Conservation (phyloP, 2,329 filamentous ascomycete species). For the Biscogniauxia sp. region DNA sequence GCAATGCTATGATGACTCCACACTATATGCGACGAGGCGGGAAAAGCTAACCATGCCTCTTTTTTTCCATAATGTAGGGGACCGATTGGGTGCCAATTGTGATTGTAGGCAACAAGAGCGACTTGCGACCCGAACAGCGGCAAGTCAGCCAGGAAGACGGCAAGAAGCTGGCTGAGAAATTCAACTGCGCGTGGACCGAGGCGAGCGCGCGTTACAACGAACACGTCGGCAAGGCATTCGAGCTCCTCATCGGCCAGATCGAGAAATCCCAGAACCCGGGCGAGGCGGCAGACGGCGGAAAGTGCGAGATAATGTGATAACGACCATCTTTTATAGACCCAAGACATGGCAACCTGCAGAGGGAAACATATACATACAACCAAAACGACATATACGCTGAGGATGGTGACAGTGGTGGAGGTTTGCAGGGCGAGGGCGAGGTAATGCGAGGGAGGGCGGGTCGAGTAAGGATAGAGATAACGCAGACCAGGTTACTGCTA, state of each 20-base stretch:
- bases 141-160: constrained; percentile 87
- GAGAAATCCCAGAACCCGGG: constrained; percentile 91
- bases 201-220: constrained; percentile 91
- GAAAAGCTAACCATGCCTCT: background rate
- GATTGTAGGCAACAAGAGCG: constrained; percentile 96
- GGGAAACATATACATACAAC: constrained; percentile 1
- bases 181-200: constrained; percentile 92
- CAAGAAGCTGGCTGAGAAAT: constrained; percentile 77
- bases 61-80: constrained; percentile 42
- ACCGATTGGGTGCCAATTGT: constrained; percentile 90
- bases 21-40: background rate
- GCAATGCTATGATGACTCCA: background rate
- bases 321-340: background rate
- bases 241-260: constrained; percentile 90
- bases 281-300: constrained; percentile 75
- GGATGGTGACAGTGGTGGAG: too few relatives aligned
- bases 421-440: background rate
- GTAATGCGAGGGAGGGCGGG: background rate
- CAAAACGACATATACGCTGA: background rate
- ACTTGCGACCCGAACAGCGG: constrained; percentile 87
- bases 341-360: background rate
- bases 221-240: constrained; percentile 90
- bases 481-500: background rate
- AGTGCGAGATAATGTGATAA: constrained; percentile 80
- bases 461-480: background rate